These are phyloP conservation scores for Penicillium sp. DNA, from an alignment of 2,329 filamentous ascomycete species.

Conservation along the genomic window DNA sequence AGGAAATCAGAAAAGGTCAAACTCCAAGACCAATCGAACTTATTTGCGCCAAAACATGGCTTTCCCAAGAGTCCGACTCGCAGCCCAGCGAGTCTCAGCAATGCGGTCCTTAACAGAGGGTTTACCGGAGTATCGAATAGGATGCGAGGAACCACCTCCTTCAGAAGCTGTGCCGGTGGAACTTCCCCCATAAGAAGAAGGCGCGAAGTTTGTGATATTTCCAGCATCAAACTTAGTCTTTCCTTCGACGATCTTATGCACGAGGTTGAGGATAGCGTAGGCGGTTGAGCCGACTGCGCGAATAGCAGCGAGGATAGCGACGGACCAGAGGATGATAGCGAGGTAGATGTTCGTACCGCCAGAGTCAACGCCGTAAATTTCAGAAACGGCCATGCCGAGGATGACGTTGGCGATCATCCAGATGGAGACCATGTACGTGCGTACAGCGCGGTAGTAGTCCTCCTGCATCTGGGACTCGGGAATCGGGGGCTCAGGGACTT, in stretches of 20 bases:
- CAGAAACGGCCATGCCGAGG: constrained; percentile 87
- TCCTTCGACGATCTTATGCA: constrained; percentile 85
- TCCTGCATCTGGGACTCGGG: constrained; percentile 86
- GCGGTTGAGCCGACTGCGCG: constrained; percentile 76
- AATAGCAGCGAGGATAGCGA: constrained; percentile 83
- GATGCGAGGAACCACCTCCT: constrained; percentile 13
- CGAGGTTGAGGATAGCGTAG: constrained; percentile 77
- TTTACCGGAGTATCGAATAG: constrained; percentile 32
- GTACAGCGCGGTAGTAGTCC: constrained; percentile 96
- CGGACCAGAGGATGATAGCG: constrained; percentile 87
- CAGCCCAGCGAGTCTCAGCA: constrained; percentile 35
- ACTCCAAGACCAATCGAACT: neutral
- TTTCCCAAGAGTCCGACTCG: constrained; percentile 33
- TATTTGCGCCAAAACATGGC: constrained; percentile 43
- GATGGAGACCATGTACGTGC: constrained; percentile 94
- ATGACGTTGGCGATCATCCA: constrained; percentile 94
- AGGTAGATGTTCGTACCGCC: constrained; percentile 87
- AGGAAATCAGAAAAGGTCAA: constrained; percentile 1
- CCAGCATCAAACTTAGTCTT: constrained; percentile 60
- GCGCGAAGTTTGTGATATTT: constrained; percentile 30
- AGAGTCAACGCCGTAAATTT: constrained; percentile 71
- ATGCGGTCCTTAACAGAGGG: constrained; percentile 37
- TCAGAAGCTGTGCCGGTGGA: constrained; percentile 15
- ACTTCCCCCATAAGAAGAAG: constrained; percentile 17
- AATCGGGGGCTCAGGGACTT: constrained; percentile 63